Base-by-base conservation (phyloP, 495 filamentous ascomycete species). In the Cairneyella variabilis region DNA sequence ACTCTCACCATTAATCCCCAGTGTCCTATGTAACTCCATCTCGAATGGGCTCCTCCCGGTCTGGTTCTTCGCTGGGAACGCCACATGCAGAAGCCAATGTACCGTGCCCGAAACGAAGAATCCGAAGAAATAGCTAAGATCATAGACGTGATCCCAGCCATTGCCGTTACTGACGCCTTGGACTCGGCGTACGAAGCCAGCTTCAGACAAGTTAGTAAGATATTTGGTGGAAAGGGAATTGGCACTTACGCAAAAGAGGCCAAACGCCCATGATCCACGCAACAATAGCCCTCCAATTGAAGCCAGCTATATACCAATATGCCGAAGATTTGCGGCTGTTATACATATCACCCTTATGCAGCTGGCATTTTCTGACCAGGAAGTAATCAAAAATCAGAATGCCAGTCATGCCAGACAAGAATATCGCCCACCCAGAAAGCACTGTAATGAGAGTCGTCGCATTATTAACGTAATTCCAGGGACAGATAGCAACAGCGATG, bases 241-340 rank as follows among this genome's bases (percentile, higher is more conserved):
- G 28, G 2, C 9, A 58, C 56, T 48, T 49, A 58, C 56, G 56
- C 11, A 58, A 22, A 12, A 58, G 32, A 12, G 56, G 56, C 56
- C 56, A 58, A 59, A 97, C 91, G 2, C 91, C 91, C 11, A 79
- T 73, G 42, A 95, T 77, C 66, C 95, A 96, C 0, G 91, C 87
- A 4, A 76, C 78, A 59, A 92, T 95, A 6, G 82, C 91, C 14
- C 88, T 83, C 84, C 85, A 91, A 63, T 91, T 83, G 64, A 95
- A 72, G 18, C 91, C 91, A 41, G 64, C 79, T 14, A 69, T 78
- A 69, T 75, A 92, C 63, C 71, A 91, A 68, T 96, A 96, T 0
- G 84, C 80, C 2, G 79, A 81, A 1, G 63, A 68, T 43, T 74
- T 77, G 23, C 78, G 76, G 16, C 78, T 83, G 41, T 81, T 83